Evolutionary conservation across 352 stramenopile species (phyloP).

Genomic region (Globisporangium megalacanthum): DNA sequence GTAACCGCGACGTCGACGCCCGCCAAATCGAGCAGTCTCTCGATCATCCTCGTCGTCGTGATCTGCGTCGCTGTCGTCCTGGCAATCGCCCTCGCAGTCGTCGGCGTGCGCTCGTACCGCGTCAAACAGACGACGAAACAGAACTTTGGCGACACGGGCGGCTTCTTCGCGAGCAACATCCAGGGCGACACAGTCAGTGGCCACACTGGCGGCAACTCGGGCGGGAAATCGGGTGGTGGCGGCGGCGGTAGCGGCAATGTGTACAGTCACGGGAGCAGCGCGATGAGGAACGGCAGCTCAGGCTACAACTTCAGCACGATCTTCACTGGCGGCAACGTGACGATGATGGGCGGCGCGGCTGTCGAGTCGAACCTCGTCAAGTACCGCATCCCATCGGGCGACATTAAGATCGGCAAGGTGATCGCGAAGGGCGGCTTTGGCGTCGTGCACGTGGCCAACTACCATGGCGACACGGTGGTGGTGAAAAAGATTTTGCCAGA

Average conservation of each 20-base stretch:
- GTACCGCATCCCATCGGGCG: constrained; percentile 64
- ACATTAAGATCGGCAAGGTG: constrained; percentile 53
- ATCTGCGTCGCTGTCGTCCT: constrained; percentile 52
- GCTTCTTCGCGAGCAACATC: constrained; percentile 52
- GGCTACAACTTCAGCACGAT: constrained; percentile 47
- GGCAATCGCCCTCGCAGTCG: constrained; percentile 38
- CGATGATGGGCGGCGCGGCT: constrained; percentile 41
- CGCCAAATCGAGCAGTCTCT: constrained; percentile 23
- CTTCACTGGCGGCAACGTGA: constrained; percentile 45
- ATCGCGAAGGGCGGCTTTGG: constrained; percentile 76
- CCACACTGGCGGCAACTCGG: constrained; percentile 8
- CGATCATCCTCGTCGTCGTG: constrained; percentile 46
- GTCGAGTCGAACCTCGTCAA: constrained; percentile 65
- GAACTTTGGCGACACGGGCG: constrained; percentile 19
- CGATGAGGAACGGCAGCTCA: constrained; percentile 9
- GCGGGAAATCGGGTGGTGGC: too few relatives aligned
- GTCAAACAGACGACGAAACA: constrained; percentile 21
- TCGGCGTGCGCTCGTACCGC: constrained; percentile 45
- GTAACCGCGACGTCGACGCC: constrained; percentile 20
- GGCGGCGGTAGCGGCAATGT: constrained; percentile 15
- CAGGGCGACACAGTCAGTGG: constrained; percentile 13
- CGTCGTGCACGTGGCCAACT: constrained; percentile 60
- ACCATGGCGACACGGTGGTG: constrained; percentile 53
- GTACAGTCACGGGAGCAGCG: constrained; percentile 8
- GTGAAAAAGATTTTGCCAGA: constrained; percentile 85